These are phyloP conservation scores for Nemania sp. DNA, from an alignment of 2,329 filamentous ascomycete genomes.

Conservation along the genomic window DNA sequence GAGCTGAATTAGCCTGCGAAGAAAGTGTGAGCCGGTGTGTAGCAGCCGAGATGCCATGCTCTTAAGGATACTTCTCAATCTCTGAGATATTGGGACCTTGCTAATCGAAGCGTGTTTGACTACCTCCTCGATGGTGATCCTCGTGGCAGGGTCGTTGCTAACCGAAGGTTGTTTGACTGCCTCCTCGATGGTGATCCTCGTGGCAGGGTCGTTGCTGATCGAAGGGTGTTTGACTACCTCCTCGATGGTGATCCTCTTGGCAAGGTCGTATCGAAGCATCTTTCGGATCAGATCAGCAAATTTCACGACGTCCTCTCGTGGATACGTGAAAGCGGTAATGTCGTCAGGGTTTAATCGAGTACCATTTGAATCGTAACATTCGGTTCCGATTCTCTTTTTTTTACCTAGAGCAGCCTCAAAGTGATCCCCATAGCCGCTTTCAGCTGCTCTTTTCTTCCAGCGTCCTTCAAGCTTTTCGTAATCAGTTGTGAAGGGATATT, in stretches of 20 bases:
- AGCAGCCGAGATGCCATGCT: too few species aligned
- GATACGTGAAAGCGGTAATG: not conserved
- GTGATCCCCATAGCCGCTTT: too few species aligned
- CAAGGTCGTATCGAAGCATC: conserved; percentile 2
- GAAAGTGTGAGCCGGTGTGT: too few species aligned
- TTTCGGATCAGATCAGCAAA: conserved; percentile 1
- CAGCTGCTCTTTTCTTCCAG: too few species aligned
- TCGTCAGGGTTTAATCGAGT: too few species aligned
- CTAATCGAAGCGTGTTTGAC: not conserved
- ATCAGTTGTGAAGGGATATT: too few species aligned
- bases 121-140: conserved; percentile 1
- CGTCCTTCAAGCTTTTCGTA: too few species aligned
- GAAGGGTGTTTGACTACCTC: not conserved
- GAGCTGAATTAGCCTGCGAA: too few species aligned
- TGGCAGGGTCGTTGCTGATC: not conserved
- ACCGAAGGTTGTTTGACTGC: not conserved
- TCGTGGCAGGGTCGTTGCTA: not conserved
- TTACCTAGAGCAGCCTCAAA: too few species aligned
- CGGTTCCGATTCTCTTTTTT: not conserved
- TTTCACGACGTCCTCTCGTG: not conserved
- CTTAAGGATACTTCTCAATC: too few species aligned
- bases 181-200: not conserved
- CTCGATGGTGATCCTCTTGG: not conserved
- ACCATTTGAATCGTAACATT: too few species aligned
- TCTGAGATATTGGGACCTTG: too few species aligned